A percentile compares a stretch with the other conserved stretches of the same genome.
Conservation (phyloP, 2,329 filamentous ascomycete genomes). For the Xylariaceae sp. region DNA sequence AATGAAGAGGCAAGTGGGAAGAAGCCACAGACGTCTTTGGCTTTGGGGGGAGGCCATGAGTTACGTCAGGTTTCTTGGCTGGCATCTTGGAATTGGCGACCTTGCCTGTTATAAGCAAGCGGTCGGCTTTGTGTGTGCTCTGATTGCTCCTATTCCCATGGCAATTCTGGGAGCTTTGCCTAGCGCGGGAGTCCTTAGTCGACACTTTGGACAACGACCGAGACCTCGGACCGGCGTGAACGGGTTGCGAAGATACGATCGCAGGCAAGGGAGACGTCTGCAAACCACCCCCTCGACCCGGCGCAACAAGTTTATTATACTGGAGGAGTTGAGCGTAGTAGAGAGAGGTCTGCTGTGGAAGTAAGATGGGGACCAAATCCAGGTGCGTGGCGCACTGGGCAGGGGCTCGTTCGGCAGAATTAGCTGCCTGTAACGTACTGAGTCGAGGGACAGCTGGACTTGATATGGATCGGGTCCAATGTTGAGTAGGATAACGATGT, state of each 20-base stretch:
- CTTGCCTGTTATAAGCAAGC: slow-evolving; percentile 67
- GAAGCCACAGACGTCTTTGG: slow-evolving; percentile 47
- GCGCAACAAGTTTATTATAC: slow-evolving; percentile 70
- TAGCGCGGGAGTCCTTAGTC: slow-evolving; percentile 58
- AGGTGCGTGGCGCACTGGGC: slow-evolving; percentile 50
- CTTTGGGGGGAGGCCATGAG: slow-evolving; percentile 35
- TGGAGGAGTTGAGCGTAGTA: slow-evolving; percentile 69
- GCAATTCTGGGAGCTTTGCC: slow-evolving; percentile 60
- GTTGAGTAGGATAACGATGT: slow-evolving; percentile 53
- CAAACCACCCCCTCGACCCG: slow-evolving; percentile 60
- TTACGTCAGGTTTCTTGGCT: slow-evolving; percentile 49
- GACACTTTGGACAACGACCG: slow-evolving; percentile 67
- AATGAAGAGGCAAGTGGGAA: slow-evolving; percentile 65
- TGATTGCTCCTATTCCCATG: slow-evolving; percentile 70
- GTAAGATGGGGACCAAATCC: slow-evolving; percentile 63
- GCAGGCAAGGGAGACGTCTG: slow-evolving; percentile 63
- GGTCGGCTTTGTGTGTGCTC: slow-evolving; percentile 64
- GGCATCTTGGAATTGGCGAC: slow-evolving; percentile 57
- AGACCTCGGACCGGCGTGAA: slow-evolving; percentile 63
- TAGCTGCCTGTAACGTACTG: slow-evolving; percentile 36
- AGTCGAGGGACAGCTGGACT: slow-evolving; percentile 45
- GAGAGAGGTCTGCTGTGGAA: slow-evolving; percentile 64
- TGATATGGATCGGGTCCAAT: slow-evolving; percentile 49
- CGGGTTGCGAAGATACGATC: slow-evolving; percentile 61
- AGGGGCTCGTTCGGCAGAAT: slow-evolving; percentile 31